Conservation (phyloP, 768 basidiomycete genomes). For the Panellus pusillus region DNA sequence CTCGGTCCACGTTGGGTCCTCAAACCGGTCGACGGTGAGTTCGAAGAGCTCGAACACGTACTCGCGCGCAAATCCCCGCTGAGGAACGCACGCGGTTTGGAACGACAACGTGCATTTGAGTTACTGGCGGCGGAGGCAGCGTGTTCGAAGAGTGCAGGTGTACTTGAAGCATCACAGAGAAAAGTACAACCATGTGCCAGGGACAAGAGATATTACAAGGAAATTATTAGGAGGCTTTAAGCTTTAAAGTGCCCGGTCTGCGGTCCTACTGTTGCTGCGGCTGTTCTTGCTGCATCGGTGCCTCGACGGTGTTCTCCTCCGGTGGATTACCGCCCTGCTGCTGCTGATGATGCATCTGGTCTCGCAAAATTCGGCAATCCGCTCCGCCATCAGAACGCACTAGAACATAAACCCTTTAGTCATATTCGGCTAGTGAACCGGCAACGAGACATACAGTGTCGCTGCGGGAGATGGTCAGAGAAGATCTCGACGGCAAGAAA, state of each 20-base stretch:
- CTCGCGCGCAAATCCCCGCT: too few species aligned
- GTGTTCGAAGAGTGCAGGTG: too few species aligned
- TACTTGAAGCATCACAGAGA: too few species aligned
- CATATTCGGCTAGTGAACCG: conserved; percentile 26
- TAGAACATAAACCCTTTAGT: conserved; percentile 31
- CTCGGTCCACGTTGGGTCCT: too few species aligned
- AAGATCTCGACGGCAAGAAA: conserved; percentile 5
- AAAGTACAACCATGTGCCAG: neutral
- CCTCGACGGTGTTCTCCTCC: neutral
- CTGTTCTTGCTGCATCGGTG: neutral
- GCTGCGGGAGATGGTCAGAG: conserved; percentile 41
- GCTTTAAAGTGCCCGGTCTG: neutral
- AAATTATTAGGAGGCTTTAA: neutral
- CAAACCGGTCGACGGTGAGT: too few species aligned
- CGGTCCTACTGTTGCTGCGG: neutral
- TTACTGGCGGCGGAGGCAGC: too few species aligned
- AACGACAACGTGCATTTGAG: too few species aligned
- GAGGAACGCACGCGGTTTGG: too few species aligned
- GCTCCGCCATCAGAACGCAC: conserved; percentile 86
- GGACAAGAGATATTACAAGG: neutral
- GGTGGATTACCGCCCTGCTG: conserved; percentile 15
- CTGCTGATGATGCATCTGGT: conserved; percentile 35
- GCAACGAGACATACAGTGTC: conserved; percentile 64
- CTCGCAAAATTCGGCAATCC: conserved; percentile 58
- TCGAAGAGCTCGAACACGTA: too few species aligned